Evolutionary conservation across 2,329 filamentous ascomycete genomes (phyloP), one percentile per base, ranked within the genome.

Genomic region (Phaeomoniella chlamydospora): DNA sequence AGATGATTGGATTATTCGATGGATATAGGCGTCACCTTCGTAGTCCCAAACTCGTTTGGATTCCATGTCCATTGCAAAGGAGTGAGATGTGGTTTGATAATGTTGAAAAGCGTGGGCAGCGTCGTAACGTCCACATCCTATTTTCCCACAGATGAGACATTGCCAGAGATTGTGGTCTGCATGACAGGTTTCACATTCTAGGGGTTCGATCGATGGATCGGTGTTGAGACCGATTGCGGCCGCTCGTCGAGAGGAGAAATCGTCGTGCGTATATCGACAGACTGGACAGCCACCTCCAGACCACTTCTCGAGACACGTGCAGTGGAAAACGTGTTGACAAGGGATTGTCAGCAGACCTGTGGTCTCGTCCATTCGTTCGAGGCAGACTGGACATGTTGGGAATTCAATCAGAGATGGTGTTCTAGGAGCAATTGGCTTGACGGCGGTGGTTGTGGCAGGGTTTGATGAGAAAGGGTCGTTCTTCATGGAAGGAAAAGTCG

Each of bases 1-100:
- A 3, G 41, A 39, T 5, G 16, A 16, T 17, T 16, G 11, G 38
- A 98, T 93, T 35, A 96, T 74, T 6, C 90, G 79, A 57, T 98
- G 90, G 34, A 96, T 90, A 68, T 94, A 98, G 51, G 80, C 82
- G 52, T 98, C 90, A 3, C 84, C 86, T 0, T 83, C 84, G 45
- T 98, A 98, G 57, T 98, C 90, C 90, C 90, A 98, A 1, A 98
- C 87, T 48, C 94, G 80, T 55, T 98, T 88, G 1, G 86, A 93
- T 42, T 80, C 77, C 26, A 96, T 74, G 54, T 98, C 90, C 54
- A 98, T 81, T 16, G 86, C 81, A 53, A 94, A 98, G 43, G 81
- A 82, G 56, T 98, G 90, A 3, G 77, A 75, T 3, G 84, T 92
- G 37, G 83, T 72, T 57, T 92, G 86, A 74, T 85, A 94, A 57